These are phyloP conservation scores for Rutstroemia sp. DNA, from an alignment of 2,329 filamentous ascomycete species.

Conservation along the genomic window DNA sequence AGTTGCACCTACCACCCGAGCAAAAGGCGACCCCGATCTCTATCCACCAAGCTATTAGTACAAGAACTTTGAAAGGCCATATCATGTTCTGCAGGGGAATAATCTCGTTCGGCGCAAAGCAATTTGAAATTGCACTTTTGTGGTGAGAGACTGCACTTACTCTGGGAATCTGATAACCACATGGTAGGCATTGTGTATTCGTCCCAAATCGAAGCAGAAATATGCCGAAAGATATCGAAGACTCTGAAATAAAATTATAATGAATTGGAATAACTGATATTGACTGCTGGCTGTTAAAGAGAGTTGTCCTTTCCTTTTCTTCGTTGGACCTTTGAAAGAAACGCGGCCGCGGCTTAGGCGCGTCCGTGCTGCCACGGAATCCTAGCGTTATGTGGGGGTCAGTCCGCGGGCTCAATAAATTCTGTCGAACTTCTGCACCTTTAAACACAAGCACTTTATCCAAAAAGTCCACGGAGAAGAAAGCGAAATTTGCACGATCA, in stretches of 20 bases:
- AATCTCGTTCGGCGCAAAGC: constrained; percentile 21
- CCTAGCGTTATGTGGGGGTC: not conserved
- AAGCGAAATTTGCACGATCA: no score
- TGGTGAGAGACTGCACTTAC: constrained; percentile 45
- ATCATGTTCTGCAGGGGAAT: not conserved
- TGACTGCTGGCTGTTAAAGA: not conserved
- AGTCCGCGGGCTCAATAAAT: constrained; percentile 5
- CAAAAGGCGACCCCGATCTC: constrained; percentile 98
- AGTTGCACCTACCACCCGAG: constrained; percentile 72
- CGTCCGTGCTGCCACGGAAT: constrained; percentile 6
- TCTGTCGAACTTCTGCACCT: not conserved
- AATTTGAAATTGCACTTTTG: not conserved
- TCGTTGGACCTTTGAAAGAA: constrained; percentile 4
- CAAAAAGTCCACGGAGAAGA: no score
- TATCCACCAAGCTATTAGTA: constrained; percentile 36
- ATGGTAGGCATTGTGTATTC: constrained; percentile 47
- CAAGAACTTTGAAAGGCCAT: not conserved
- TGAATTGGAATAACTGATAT: not conserved
- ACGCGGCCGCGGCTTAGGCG: not conserved
- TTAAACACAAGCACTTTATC: not conserved
- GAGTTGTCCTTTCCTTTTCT: constrained; percentile 4
- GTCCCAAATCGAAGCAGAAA: not conserved
- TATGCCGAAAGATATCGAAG: not conserved
- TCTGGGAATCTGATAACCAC: constrained; percentile 95
- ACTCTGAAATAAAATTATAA: not conserved